These are phyloP conservation scores for Monosporozyma servazzii DNA, from an alignment of 805 yeast genomes.

Conservation along the genomic window DNA sequence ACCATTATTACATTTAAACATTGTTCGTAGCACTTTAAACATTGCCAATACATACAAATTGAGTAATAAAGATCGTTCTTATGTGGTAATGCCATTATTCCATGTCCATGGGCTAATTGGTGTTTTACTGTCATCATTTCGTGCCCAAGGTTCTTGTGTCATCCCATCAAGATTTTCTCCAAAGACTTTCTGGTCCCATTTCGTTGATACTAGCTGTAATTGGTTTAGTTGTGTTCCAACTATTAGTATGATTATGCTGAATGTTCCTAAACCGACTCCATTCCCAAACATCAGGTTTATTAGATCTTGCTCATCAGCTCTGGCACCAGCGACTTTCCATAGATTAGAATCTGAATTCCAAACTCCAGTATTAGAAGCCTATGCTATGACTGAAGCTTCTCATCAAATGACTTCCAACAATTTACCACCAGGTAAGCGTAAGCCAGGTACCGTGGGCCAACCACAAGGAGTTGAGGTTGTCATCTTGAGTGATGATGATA, in stretches of 20 bases:
- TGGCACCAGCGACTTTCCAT: constrained; percentile 56
- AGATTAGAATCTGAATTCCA: constrained; percentile 47
- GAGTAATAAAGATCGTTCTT: constrained; percentile 41
- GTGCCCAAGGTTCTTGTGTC: constrained; percentile 52
- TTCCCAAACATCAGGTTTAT: constrained; percentile 54
- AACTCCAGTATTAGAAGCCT: constrained; percentile 68
- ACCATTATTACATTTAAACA: constrained; percentile 56
- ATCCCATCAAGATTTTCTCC: constrained; percentile 59
- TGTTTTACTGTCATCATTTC: constrained; percentile 51
- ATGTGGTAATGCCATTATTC: constrained; percentile 68
- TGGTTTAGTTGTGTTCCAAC: constrained; percentile 80
- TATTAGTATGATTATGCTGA: constrained; percentile 57
- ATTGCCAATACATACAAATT: constrained; percentile 50
- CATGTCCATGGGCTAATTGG: constrained; percentile 71
- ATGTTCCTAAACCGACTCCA: constrained; percentile 40
- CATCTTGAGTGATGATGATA: constrained; percentile 43
- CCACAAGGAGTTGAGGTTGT: constrained; percentile 61
- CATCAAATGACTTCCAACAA: constrained; percentile 72
- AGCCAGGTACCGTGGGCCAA: constrained; percentile 65
- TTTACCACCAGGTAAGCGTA: constrained; percentile 53
- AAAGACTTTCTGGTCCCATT: constrained; percentile 50
- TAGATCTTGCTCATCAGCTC: constrained; percentile 62
- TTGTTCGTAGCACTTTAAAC: constrained; percentile 50
- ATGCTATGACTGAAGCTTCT: constrained; percentile 77
- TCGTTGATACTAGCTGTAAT: constrained; percentile 39